A percentile compares a stretch with the other conserved stretches of the same genome.
phyloP scores from a whole-genome alignment of 805 yeast species.

The Henningerozyma blattae region DNA sequence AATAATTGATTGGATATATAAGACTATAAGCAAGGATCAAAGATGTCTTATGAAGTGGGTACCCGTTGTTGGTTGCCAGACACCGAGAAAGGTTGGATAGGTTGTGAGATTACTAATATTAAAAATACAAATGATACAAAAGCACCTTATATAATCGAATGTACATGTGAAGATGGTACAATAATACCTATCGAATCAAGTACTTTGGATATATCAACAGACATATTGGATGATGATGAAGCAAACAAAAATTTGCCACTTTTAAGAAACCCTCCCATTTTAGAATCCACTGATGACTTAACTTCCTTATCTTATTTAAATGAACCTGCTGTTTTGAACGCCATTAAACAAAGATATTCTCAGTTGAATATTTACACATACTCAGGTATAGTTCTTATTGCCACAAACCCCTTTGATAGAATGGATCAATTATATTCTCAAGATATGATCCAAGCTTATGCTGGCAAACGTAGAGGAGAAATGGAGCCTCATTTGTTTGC shows the following conservation, averaged over 20 bases:
- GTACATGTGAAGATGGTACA: conserved; percentile 39
- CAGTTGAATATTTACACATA: conserved; percentile 90
- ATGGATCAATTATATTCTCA: conserved; percentile 85
- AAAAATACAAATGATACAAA: conserved; percentile 29
- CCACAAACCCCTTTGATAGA: conserved; percentile 89
- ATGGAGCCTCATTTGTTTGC: conserved; percentile 95
- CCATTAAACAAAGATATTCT: conserved; percentile 78
- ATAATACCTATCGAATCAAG: conserved; percentile 37
- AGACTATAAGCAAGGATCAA: too few relatives aligned
- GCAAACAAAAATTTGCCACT: conserved; percentile 47
- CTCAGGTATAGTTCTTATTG: conserved; percentile 92
- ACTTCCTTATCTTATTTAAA: conserved; percentile 85
- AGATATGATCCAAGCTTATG: conserved; percentile 88
- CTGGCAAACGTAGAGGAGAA: conserved; percentile 88
- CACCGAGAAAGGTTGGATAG: conserved; percentile 59
- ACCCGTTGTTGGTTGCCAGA: conserved; percentile 74
- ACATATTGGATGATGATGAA: conserved; percentile 1
- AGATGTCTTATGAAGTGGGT: conserved; percentile 37
- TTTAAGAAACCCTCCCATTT: conserved; percentile 79
- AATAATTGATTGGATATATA: background rate
- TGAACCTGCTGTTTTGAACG: conserved; percentile 94
- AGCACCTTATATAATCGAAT: conserved; percentile 38
- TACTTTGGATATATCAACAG: conserved; percentile 9
- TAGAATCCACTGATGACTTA: conserved; percentile 90
- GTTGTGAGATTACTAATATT: conserved; percentile 45